These are phyloP conservation scores for Paramecium sonneborni DNA, from an alignment of 73 alveolate species.

Conservation along the genomic window DNA sequence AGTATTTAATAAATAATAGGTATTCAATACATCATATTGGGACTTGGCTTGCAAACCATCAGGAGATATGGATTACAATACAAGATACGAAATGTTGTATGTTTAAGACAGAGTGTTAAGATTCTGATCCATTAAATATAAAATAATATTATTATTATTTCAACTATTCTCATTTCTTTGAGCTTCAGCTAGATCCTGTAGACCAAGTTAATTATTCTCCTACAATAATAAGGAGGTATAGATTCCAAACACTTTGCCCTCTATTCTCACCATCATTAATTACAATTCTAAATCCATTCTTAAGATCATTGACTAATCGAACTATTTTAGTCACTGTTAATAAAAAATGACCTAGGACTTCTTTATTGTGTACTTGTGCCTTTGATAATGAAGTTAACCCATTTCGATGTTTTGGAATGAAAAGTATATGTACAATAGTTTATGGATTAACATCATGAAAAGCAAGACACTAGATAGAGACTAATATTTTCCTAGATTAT, in stretches of 20 bases:
- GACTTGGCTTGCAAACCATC: conserved; percentile 61
- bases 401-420: conserved; percentile 90
- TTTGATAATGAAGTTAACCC: conserved; percentile 86
- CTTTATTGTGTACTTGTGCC: conserved; percentile 83
- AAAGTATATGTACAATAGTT: conserved; percentile 91
- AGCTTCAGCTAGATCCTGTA: conserved; percentile 56
- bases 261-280: conserved; percentile 91
- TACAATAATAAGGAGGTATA: conserved; percentile 92
- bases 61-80: conserved; percentile 57
- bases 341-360: conserved; percentile 85
- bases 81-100: conserved; percentile 64
- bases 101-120: conserved; percentile 62
- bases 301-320: conserved; percentile 75
- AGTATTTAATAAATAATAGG: not conserved
- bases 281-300: conserved; percentile 92
- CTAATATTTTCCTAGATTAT: conserved; percentile 60
- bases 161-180: not conserved
- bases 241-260: conserved; percentile 88
- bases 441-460: conserved; percentile 90
- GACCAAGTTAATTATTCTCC: conserved; percentile 85
- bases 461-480: conserved; percentile 74
- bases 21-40: conserved; percentile 61
- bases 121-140: conserved; percentile 47
- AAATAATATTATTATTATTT: not conserved
- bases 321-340: conserved; percentile 78